Conservation (phyloP, 2,329 filamentous ascomycete species). For the Ophiostoma populinum region DNA sequence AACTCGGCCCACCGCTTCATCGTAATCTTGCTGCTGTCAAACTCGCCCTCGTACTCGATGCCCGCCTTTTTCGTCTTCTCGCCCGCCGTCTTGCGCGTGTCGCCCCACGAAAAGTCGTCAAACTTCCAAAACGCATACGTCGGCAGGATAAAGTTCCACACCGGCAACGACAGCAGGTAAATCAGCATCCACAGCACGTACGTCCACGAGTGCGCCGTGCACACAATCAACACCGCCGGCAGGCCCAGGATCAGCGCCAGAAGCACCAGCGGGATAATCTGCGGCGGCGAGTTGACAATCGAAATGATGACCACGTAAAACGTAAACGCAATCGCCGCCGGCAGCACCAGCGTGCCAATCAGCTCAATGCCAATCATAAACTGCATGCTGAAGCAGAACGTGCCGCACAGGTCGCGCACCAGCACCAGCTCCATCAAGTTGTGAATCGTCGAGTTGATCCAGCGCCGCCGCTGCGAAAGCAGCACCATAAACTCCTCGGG, state of each 20-base stretch:
- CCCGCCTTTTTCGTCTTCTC: constrained; percentile 78
- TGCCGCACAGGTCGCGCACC: constrained; percentile 89
- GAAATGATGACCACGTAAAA: constrained; percentile 88
- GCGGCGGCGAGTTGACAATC: constrained; percentile 58
- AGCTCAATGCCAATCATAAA: constrained; percentile 95
- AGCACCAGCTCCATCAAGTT: constrained; percentile 96
- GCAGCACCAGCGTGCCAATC: constrained; percentile 82
- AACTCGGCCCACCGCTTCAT: constrained; percentile 99
- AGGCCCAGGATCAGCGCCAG: constrained; percentile 84
- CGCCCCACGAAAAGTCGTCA: constrained; percentile 98
- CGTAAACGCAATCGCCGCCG: constrained; percentile 91
- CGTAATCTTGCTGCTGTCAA: constrained; percentile 95
- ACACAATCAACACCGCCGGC: constrained; percentile 74
- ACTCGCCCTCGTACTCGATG: constrained; percentile 82
- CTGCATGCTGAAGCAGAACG: constrained; percentile 99
- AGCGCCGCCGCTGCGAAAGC: constrained; percentile 83
- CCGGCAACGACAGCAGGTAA: constrained; percentile 78
- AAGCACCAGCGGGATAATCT: constrained; percentile 80
- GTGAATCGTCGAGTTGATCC: constrained; percentile 99
- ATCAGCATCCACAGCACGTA: constrained; percentile 97
- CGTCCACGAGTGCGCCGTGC: constrained; percentile 82
- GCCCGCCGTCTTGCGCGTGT: constrained; percentile 86
- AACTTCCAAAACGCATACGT: constrained; percentile 98
- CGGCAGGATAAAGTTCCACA: constrained; percentile 96
- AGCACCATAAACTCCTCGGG: constrained; percentile 85